Evolutionary conservation across 2,329 filamentous ascomycete genomes (phyloP).

Genomic region (Pezicula rhizophila): DNA sequence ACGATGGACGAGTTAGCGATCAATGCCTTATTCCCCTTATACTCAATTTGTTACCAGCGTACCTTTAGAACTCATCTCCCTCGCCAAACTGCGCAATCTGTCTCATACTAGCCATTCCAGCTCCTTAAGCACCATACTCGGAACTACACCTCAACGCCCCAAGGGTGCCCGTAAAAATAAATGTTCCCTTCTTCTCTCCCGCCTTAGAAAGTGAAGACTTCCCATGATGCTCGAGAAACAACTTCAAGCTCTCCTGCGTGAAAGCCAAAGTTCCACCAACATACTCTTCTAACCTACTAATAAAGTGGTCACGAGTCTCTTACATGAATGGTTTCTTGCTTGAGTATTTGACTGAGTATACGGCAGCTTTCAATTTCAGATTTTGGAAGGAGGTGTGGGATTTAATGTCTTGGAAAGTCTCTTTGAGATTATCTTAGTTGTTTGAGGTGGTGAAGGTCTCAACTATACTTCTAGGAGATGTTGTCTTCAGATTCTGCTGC

Average conservation of each 20-base stretch:
- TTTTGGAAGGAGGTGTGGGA: slow-evolving; percentile 38
- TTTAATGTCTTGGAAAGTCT: slow-evolving; percentile 44
- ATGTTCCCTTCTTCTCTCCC: slow-evolving; percentile 46
- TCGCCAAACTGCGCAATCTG: slow-evolving; percentile 50
- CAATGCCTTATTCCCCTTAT: too few species aligned
- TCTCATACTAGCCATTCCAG: slow-evolving; percentile 43
- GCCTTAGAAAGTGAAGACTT: slow-evolving; percentile 35
- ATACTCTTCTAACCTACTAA: slow-evolving; percentile 42
- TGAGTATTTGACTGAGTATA: slow-evolving; percentile 51
- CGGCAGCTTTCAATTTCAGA: slow-evolving; percentile 44
- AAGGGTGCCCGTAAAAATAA: slow-evolving; percentile 52
- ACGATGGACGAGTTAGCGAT: slow-evolving; percentile 24
- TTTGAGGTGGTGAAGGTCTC: slow-evolving; percentile 48
- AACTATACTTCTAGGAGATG: slow-evolving; percentile 37
- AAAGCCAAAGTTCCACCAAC: slow-evolving; percentile 51
- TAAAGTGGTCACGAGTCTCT: slow-evolving; percentile 45
- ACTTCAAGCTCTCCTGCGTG: slow-evolving; percentile 43
- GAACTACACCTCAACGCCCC: slow-evolving; percentile 47
- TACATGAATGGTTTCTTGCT: slow-evolving; percentile 49
- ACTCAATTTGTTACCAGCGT: not conserved
- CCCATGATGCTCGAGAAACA: slow-evolving; percentile 47
- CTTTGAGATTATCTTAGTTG: slow-evolving; percentile 36
- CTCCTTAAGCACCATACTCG: slow-evolving; percentile 49
- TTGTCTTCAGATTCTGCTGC: slow-evolving; percentile 33
- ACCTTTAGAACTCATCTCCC: slow-evolving; percentile 50